phyloP scores from a whole-genome alignment of 2,329 filamentous ascomycete species.

The Talaromyces amestolkiae region DNA sequence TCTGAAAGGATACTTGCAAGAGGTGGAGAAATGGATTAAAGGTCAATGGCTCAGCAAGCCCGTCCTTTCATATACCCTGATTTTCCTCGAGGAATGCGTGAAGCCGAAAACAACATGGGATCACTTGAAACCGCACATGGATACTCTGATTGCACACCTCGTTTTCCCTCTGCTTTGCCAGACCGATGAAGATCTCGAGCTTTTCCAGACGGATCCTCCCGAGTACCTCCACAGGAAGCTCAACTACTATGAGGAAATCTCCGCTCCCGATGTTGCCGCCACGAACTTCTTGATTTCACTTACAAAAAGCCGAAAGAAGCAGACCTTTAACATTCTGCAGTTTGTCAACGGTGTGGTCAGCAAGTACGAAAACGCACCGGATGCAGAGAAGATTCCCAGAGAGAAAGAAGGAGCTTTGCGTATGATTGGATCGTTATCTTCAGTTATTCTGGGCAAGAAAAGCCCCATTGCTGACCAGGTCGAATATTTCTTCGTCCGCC shows the following conservation, averaged over 20 bases:
- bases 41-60: constrained; percentile 92
- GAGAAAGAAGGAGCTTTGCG: constrained; percentile 94
- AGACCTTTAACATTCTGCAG: constrained; percentile 89
- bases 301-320: constrained; percentile 90
- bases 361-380: constrained; percentile 79
- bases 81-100: constrained; percentile 95
- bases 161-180: constrained; percentile 95
- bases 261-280: constrained; percentile 88
- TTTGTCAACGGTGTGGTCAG: constrained; percentile 96
- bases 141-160: constrained; percentile 88
- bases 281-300: constrained; percentile 95
- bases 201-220: constrained; percentile 90
- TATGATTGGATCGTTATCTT: constrained; percentile 94
- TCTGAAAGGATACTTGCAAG: constrained; percentile 85
- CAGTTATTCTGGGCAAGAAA: constrained; percentile 95
- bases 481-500: constrained; percentile 96
- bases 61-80: constrained; percentile 86
- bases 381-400: constrained; percentile 86
- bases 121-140: constrained; percentile 87
- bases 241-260: constrained; percentile 97
- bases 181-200: constrained; percentile 84
- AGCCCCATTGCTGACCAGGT: constrained; percentile 96
- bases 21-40: constrained; percentile 99
- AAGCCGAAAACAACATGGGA: constrained; percentile 97
- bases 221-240: constrained; percentile 97